These are phyloP conservation scores for Mortierella sp. DNA, from an alignment of 371 early-diverging fungal species.

Conservation along the genomic window DNA sequence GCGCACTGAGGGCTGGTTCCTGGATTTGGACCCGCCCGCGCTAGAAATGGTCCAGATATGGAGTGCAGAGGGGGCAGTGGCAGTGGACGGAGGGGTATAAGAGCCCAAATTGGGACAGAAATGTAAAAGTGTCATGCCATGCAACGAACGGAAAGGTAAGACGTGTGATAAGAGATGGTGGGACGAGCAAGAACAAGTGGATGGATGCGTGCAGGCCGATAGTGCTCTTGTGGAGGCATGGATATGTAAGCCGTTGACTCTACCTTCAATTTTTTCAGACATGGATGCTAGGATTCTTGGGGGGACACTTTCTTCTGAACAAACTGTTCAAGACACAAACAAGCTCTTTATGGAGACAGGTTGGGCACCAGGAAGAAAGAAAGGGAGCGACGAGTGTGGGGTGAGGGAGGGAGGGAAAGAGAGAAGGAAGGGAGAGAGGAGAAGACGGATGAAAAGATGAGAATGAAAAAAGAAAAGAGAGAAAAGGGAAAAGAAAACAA, in stretches of 20 bases:
- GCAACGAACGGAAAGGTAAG: too few species aligned
- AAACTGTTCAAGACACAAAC: conserved; percentile 21
- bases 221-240: background rate
- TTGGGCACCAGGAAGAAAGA: conserved; percentile 11
- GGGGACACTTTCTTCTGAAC: conserved; percentile 18
- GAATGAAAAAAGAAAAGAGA: conserved; percentile 1
- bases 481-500: conserved; percentile 6
- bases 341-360: conserved; percentile 20
- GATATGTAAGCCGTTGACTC: background rate
- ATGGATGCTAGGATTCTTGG: conserved; percentile 4
- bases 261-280: conserved; percentile 44
- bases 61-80: background rate
- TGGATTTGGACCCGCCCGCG: background rate
- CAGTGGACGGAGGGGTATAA: background rate
- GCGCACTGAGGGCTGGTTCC: background rate
- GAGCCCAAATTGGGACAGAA: background rate
- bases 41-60: background rate
- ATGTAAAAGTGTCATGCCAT: too few species aligned
- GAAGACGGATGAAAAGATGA: conserved; percentile 2
- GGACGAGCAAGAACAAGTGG: too few species aligned
- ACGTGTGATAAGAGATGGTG: background rate
- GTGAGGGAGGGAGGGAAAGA: background rate
- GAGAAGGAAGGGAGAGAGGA: conserved; percentile 2
- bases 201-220: background rate
- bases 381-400: conserved; percentile 3